phyloP scores from a whole-genome alignment of 2,329 filamentous ascomycete genomes.

The Cordyceps farinosa region DNA sequence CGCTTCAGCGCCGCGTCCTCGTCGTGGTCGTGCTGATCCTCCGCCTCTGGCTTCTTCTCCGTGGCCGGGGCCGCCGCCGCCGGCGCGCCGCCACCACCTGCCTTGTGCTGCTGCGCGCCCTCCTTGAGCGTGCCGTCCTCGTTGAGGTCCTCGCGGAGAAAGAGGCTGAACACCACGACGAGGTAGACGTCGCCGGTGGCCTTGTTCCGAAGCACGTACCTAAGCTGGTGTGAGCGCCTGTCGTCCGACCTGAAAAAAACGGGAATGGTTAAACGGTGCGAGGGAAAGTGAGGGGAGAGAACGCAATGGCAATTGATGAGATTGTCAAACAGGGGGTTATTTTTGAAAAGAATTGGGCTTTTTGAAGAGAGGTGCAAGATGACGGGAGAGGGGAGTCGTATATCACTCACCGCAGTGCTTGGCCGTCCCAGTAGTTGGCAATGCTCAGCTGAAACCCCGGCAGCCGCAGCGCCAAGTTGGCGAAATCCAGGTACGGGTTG shows the following conservation, averaged over 20 bases:
- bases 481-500: constrained; percentile 88
- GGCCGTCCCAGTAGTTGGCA: constrained; percentile 76
- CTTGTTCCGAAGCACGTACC: constrained; percentile 87
- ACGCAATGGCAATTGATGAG: background rate
- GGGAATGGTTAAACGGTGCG: constrained; percentile 20
- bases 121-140: constrained; percentile 54
- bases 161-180: constrained; percentile 74
- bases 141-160: constrained; percentile 63
- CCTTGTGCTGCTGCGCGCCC: constrained; percentile 31
- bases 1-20: constrained; percentile 37
- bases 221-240: constrained; percentile 76
- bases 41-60: constrained; percentile 1
- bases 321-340: no score
- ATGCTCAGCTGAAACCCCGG: constrained; percentile 72
- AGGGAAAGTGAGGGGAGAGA: constrained; percentile 21
- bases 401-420: constrained; percentile 63
- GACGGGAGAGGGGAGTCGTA: background rate
- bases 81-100: constrained; percentile 6
- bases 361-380: background rate
- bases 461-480: constrained; percentile 64
- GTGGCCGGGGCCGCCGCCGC: background rate
- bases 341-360: background rate
- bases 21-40: constrained; percentile 28
- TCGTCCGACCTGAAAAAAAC: constrained; percentile 24
- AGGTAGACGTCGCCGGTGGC: constrained; percentile 71